Conservation (phyloP, 768 basidiomycete species). For the Clathrus columnatus region DNA sequence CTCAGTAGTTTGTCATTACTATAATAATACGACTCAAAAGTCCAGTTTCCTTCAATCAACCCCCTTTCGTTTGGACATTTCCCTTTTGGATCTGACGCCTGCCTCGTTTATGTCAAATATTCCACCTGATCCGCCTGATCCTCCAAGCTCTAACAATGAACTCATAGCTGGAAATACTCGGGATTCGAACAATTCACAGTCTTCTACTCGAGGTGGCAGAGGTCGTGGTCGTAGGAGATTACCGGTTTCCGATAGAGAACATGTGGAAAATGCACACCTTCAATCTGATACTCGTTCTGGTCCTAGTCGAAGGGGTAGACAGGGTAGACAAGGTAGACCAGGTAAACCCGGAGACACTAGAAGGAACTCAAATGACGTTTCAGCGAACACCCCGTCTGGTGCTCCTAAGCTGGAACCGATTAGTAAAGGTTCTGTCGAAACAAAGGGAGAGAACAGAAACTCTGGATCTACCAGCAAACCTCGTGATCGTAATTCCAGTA, state of each 20-base stretch:
- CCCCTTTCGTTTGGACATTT: not conserved
- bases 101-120: constrained; percentile 8
- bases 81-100: not conserved
- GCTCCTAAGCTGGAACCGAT: too few species aligned
- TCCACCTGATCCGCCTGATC: constrained; percentile 5
- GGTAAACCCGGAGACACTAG: not conserved
- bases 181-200: not conserved
- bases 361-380: not conserved
- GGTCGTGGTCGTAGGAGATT: not conserved
- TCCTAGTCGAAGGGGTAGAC: not conserved
- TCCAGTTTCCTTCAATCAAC: not conserved
- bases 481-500: not conserved
- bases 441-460: too few species aligned
- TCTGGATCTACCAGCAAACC: not conserved
- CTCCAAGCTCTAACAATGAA: not conserved
- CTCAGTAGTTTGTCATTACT: too few species aligned
- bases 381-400: not conserved
- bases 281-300: not conserved
- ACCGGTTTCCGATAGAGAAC: not conserved
- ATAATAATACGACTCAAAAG: too few species aligned
- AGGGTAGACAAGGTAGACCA: too few species aligned
- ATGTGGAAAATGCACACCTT: not conserved
- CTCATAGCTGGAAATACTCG: not conserved
- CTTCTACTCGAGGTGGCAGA: not conserved
- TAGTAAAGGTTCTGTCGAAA: too few species aligned